A percentile compares a stretch with the other conserved stretches of the same genome.
These are phyloP conservation scores for Sugiyamaella castrensis DNA, from an alignment of 1,139 yeast genomes.

Conservation along the genomic window DNA sequence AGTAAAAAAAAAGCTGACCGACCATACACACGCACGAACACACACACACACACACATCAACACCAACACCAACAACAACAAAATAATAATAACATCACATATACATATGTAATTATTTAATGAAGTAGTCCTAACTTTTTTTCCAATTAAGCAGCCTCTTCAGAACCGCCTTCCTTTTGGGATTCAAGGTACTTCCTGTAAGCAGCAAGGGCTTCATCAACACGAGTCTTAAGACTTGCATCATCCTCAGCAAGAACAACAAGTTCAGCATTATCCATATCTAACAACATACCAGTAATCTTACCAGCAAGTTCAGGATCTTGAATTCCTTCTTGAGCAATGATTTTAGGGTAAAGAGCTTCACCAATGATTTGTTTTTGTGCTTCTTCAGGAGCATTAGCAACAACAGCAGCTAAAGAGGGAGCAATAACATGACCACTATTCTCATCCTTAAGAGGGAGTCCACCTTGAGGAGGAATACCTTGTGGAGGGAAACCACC, in stretches of 20 bases:
- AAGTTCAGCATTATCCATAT: slow-evolving; percentile 90
- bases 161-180: slow-evolving; percentile 25
- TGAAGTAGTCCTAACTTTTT: background rate
- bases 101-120: too few species aligned
- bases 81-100: slow-evolving; percentile 1
- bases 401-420: slow-evolving; percentile 37
- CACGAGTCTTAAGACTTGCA: slow-evolving; percentile 83
- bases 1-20: slow-evolving; percentile 9
- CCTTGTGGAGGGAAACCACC: slow-evolving; percentile 20
- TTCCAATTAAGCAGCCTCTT: slow-evolving; percentile 7
- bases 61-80: slow-evolving; percentile 3
- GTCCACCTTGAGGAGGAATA: slow-evolving; percentile 12
- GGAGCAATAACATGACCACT: slow-evolving; percentile 23
- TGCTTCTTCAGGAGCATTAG: slow-evolving; percentile 60
- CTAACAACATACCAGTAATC: slow-evolving; percentile 98
- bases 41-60: slow-evolving; percentile 7
- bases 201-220: slow-evolving; percentile 92
- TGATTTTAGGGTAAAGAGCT: slow-evolving; percentile 93
- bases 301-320: slow-evolving; percentile 97
- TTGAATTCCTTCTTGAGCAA: slow-evolving; percentile 76
- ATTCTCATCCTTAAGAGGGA: slow-evolving; percentile 21
- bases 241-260: slow-evolving; percentile 81
- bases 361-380: slow-evolving; percentile 98
- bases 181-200: slow-evolving; percentile 38
- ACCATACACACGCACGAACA: slow-evolving; percentile 7